Evolutionary conservation across 192 early-diverging fungal genomes (phyloP).

Genomic region (Pilobolus umbonatus): DNA sequence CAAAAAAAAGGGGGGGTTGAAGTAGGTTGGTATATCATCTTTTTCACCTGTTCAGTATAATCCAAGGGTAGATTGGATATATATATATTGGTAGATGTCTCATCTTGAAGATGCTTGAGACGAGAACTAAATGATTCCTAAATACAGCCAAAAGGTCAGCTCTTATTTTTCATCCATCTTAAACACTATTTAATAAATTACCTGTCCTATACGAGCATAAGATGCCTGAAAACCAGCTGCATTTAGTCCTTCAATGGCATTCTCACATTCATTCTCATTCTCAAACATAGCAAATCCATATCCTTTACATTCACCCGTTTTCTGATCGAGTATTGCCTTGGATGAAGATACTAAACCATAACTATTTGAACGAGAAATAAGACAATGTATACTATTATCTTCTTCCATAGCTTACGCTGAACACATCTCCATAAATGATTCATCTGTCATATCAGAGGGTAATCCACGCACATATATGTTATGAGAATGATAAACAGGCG

Average conservation of each 20-base stretch:
- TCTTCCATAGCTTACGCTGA: slow-evolving; percentile 55
- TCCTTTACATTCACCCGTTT: slow-evolving; percentile 79
- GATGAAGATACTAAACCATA: slow-evolving; percentile 73
- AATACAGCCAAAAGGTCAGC: slow-evolving; percentile 5
- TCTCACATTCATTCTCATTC: slow-evolving; percentile 56
- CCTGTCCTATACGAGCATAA: slow-evolving; percentile 65
- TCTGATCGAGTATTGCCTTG: slow-evolving; percentile 80
- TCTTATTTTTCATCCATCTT: not conserved
- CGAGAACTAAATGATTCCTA: slow-evolving; percentile 67
- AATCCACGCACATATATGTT: slow-evolving; percentile 84
- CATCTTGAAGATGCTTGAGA: slow-evolving; percentile 68
- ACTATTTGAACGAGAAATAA: slow-evolving; percentile 24
- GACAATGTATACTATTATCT: not conserved
- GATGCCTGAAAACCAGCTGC: slow-evolving; percentile 64
- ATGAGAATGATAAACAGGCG: slow-evolving; percentile 39
- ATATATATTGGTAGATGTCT: slow-evolving; percentile 76
- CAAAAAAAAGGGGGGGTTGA: too few relatives aligned
- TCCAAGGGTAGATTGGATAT: slow-evolving; percentile 76
- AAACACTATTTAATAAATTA: slow-evolving; percentile 6
- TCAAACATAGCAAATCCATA: slow-evolving; percentile 89
- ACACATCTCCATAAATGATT: slow-evolving; percentile 58
- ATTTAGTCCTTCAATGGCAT: slow-evolving; percentile 67
- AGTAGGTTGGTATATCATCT: too few relatives aligned
- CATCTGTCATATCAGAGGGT: slow-evolving; percentile 63
- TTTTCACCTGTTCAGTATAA: slow-evolving; percentile 63